A percentile compares a stretch with the other conserved stretches of the same genome.
These are phyloP conservation scores for Aureobasidium leucospermi DNA, from an alignment of 2,329 filamentous ascomycete species.

Conservation along the genomic window DNA sequence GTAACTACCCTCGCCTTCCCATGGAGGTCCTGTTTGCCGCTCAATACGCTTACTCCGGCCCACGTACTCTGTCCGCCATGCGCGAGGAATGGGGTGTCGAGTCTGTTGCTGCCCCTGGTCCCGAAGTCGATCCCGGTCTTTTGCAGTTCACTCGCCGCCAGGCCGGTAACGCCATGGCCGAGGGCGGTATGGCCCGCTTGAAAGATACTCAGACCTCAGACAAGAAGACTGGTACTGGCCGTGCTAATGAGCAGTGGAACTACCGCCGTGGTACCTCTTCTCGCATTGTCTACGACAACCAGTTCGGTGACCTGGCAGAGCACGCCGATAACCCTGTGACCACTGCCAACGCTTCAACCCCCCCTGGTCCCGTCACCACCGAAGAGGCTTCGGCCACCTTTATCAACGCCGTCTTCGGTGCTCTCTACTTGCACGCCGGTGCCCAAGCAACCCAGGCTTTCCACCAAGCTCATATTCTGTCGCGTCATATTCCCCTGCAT, in stretches of 20 bases:
- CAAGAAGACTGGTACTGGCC: slow-evolving; percentile 27
- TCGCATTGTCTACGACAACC: slow-evolving; percentile 72
- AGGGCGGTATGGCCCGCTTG: slow-evolving; percentile 22
- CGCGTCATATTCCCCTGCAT: slow-evolving; percentile 43
- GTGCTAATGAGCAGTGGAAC: slow-evolving; percentile 41
- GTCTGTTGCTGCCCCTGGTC: slow-evolving; percentile 73
- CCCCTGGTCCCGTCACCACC: slow-evolving; percentile 33
- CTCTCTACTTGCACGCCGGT: slow-evolving; percentile 79
- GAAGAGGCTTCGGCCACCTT: slow-evolving; percentile 65
- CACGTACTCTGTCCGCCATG: slow-evolving; percentile 64
- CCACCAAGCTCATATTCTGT: slow-evolving; percentile 72
- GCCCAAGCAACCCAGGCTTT: slow-evolving; percentile 72
- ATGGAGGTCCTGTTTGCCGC: slow-evolving; percentile 81
- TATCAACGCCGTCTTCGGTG: slow-evolving; percentile 75
- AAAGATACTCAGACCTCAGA: slow-evolving; percentile 26
- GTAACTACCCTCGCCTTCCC: slow-evolving; percentile 83
- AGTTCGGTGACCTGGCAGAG: slow-evolving; percentile 60
- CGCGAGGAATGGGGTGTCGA: slow-evolving; percentile 89
- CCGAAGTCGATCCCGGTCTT: slow-evolving; percentile 84
- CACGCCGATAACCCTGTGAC: neutral
- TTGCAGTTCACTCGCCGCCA: slow-evolving; percentile 63
- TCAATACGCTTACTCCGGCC: slow-evolving; percentile 75
- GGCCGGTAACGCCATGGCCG: slow-evolving; percentile 34
- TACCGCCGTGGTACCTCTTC: slow-evolving; percentile 67
- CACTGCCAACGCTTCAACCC: neutral